phyloP scores from a whole-genome alignment of 208 protist species.

The Histomonas meleagridis region DNA sequence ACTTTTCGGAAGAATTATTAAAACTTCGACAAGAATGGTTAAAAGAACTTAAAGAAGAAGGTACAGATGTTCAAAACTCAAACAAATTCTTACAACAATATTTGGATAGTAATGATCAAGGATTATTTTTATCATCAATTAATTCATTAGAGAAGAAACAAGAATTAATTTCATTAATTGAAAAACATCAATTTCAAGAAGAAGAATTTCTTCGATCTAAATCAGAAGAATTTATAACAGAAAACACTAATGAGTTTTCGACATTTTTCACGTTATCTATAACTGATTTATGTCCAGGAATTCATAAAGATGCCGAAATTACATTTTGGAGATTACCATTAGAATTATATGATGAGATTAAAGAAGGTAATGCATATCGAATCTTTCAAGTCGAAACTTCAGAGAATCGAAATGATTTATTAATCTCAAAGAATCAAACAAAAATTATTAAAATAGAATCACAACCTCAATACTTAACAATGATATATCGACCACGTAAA shows the following conservation, averaged over 20 bases:
- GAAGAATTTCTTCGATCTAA: background rate
- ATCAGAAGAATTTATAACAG: background rate
- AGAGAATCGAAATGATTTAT: background rate
- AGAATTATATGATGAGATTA: background rate
- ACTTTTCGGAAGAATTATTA: background rate
- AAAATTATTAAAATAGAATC: background rate
- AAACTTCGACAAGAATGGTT: background rate
- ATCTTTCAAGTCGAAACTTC: background rate
- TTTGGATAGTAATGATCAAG: background rate
- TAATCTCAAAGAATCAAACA: background rate
- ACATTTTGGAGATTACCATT: background rate
- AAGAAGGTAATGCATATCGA: background rate
- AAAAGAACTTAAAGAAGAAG: constrained; percentile 34
- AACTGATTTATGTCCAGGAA: background rate
- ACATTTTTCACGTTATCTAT: background rate
- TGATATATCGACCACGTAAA: background rate
- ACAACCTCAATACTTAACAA: background rate
- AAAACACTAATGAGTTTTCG: background rate
- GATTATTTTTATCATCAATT: background rate
- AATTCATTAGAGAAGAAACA: background rate
- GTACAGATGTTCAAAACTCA: constrained; percentile 1
- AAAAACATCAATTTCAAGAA: background rate
- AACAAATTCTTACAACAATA: background rate
- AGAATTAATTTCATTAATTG: background rate
- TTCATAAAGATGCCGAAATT: background rate